Base-by-base conservation (phyloP, 257 asterid genomes). In the Plantago major region DNA sequence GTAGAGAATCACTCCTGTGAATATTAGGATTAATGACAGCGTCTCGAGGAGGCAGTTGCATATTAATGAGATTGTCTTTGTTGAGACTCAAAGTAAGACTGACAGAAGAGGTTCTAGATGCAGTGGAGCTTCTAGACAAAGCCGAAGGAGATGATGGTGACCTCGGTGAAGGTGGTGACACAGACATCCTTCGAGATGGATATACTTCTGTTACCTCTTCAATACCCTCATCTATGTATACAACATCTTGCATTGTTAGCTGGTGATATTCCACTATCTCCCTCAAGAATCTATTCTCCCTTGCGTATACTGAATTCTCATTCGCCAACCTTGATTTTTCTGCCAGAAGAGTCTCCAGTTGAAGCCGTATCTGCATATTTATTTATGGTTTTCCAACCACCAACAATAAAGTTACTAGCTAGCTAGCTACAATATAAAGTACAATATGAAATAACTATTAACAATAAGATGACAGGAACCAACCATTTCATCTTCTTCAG, bases 241-340 rank as follows among this genome's bases (percentile, higher is more conserved):
- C 87, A 6, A 89, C 84, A 66, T 86, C 97, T 70, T 92, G 94
- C 94, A 80, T 84, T 0, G 96, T 86, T 38, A 92, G 80, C 53
- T 92, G 96, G 79, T 92, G 99, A 56, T 86, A 92, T 63, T 92
- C 95, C 55, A 92, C 96, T 5, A 87, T 89, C 81, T 93, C 99
- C 67, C 97, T 87, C 78, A 93, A 73, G 90, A 93, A 85, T 1
- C 95, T 76, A 44, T 93, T 93, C 74, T 93, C 99, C 15, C 99
- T 73, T 0, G 99, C 90, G 52, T 86, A 89, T 4, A 86, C 88
- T 0, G 94, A 80, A 64, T 89, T 93, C 42, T 93, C 97, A 33
- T 84, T 88, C 9, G 97, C 96, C 78, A 93, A 28, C 2, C 99
- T 78, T 16, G 90, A 89, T 77, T 93, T 93, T 89, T 92, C 96